These are phyloP conservation scores for Coelastrella sp. DNA, from an alignment of 139 green algal genomes.

Conservation along the genomic window DNA sequence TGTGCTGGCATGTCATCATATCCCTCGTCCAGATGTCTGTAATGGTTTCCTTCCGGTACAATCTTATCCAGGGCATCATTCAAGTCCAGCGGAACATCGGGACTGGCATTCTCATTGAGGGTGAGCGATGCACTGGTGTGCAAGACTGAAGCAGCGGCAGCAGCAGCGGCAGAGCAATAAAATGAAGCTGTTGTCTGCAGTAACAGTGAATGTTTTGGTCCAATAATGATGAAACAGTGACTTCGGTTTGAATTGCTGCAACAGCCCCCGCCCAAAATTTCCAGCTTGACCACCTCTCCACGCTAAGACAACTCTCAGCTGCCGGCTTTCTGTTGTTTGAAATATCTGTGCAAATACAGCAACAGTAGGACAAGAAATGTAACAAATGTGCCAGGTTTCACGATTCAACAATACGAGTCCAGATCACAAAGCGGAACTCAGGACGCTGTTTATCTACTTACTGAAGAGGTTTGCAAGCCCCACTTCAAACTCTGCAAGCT, in stretches of 20 bases:
- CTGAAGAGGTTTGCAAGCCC: conserved; percentile 78
- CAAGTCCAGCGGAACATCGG: conserved; percentile 76
- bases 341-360: neutral
- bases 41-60: conserved; percentile 77
- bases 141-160: conserved; percentile 52
- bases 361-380: neutral
- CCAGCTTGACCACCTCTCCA: no score
- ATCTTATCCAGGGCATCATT: conserved; percentile 81
- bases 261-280: no score
- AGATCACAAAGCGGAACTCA: no score
- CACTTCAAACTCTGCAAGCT: conserved; percentile 71
- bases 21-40: conserved; percentile 86
- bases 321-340: no score
- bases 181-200: neutral
- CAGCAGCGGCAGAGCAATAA: conserved; percentile 2
- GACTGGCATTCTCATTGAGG: conserved; percentile 82
- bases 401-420: no score
- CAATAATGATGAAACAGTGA: no score
- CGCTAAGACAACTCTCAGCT: no score
- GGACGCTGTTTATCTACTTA: conserved; percentile 11
- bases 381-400: no score
- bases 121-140: conserved; percentile 79
- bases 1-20: conserved; percentile 88
- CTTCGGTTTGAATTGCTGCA: no score
- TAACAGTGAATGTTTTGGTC: neutral